Evolutionary conservation across 805 yeast genomes (phyloP).

Genomic region (Wickerhamiella slavikovae): DNA sequence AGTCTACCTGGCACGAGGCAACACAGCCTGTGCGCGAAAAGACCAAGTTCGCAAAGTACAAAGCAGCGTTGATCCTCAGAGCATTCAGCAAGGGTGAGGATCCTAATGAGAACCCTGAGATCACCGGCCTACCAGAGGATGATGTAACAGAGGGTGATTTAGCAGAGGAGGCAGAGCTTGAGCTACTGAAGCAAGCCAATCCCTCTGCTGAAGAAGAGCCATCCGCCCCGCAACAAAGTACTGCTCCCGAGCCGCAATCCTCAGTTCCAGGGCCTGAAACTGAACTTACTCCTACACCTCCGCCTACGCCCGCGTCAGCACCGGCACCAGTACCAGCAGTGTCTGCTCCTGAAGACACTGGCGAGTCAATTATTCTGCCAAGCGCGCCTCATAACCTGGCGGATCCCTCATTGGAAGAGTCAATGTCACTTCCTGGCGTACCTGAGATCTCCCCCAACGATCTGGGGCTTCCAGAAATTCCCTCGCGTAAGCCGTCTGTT

Average conservation of each 20-base stretch:
- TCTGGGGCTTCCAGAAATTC: slow-evolving; percentile 4
- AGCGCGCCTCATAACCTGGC: neutral
- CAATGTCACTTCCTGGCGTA: slow-evolving; percentile 5
- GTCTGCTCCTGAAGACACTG: too few species aligned
- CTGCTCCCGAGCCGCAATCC: too few species aligned
- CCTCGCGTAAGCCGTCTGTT: slow-evolving; percentile 3
- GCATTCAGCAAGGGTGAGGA: slow-evolving; percentile 29
- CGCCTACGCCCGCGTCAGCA: too few species aligned
- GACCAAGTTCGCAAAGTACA: slow-evolving; percentile 41
- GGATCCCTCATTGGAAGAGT: neutral
- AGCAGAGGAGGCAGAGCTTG: neutral
- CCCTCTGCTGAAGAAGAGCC: neutral
- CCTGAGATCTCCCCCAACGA: slow-evolving; percentile 7
- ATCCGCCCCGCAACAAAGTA: too few species aligned
- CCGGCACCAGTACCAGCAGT: too few species aligned
- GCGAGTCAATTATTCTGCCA: too few species aligned
- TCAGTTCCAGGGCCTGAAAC: too few species aligned
- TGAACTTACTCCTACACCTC: neutral
- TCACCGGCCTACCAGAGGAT: neutral
- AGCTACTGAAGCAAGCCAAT: neutral
- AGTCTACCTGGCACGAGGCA: slow-evolving; percentile 19
- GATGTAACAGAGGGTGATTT: neutral
- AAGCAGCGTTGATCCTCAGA: slow-evolving; percentile 35
- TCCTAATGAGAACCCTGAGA: slow-evolving; percentile 29
- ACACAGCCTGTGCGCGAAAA: slow-evolving; percentile 21